Base-by-base conservation (phyloP, 257 asterid species). In the Jasminum sambac region DNA sequence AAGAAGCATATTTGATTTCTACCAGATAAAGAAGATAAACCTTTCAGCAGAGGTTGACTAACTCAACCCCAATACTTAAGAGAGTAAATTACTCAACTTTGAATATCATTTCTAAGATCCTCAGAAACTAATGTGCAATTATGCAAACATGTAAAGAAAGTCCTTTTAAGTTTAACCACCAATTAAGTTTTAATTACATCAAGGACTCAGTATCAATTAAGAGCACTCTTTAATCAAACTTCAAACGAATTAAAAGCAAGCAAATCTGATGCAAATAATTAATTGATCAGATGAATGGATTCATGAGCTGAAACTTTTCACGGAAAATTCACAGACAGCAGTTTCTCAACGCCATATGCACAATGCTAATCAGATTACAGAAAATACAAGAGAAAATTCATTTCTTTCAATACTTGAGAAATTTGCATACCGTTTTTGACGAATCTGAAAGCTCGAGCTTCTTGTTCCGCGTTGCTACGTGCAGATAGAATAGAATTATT, bases 341-440 rank as follows among this genome's bases (percentile, higher is more conserved):
- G 21, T 19, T 6, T 23, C 36, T 55, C 62, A 19, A 52, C 8
- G 25, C 25, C 2, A n/a, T 16, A 46, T 3, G n/a, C 8, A n/a
- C 8, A 55, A 52, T 52, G 14, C 30, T 55, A 11, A 21, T 23
- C 62, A 21, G 9, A 19, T 24, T 14, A 55, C 62, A 55, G 2
- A 55, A 55, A 55, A 55, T 2, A 55, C 11, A 55, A 3, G 36
- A 55, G 36, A 55, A 21, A 2, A 19, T 6, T 17, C 17, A 55
- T 55, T 3, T 19, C 2, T 55, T 23, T 19, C 30, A 23, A 23
- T 19, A 55, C 9, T 23, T 55, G 37, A 38, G 14, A 36, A 19
- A 24, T 23, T 17, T 64, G 21, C 73, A 61, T 21, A 76, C 84
- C 81, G 59, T 76, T 72, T 61, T 72, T 67, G 72, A 64, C 72